These are phyloP conservation scores for Hyphopichia buzzinii DNA, from an alignment of 1,139 yeast species.

Conservation along the genomic window DNA sequence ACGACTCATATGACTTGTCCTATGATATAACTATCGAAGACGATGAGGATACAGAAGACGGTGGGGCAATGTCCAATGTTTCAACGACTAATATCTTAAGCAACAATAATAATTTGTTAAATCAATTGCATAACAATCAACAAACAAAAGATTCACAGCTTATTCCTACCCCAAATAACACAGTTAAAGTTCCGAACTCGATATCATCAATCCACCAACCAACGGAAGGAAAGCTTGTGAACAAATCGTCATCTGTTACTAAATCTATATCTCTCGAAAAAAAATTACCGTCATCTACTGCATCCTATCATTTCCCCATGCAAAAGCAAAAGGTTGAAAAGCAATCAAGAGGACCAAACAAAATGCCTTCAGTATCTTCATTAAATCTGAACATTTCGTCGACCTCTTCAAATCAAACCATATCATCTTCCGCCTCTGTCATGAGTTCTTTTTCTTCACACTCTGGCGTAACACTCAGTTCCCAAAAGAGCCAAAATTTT, in stretches of 20 bases:
- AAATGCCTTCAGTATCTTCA: conserved; percentile 2
- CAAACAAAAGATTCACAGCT: neutral
- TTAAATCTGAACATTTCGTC: neutral
- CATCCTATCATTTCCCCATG: conserved; percentile 34
- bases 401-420: neutral
- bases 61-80: conserved; percentile 9
- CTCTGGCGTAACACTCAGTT: neutral
- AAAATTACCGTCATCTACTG: conserved; percentile 19
- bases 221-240: neutral
- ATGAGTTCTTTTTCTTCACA: neutral
- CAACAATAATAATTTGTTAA: conserved; percentile 5
- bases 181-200: conserved; percentile 5
- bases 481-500: neutral
- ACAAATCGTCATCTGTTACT: neutral
- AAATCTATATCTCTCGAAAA: conserved; percentile 1
- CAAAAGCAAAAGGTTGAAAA: conserved; percentile 35
- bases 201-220: neutral
- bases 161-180: conserved; percentile 1
- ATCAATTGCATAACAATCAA: neutral
- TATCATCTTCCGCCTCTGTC: neutral
- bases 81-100: conserved; percentile 15
- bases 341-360: neutral
- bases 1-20: conserved; percentile 28
- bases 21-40: conserved; percentile 32
- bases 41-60: conserved; percentile 17